Percentiles rank a stretch among this genome's conserved stretches.
Evolutionary conservation across 106 monocot genomes (phyloP).

Genomic region (Posidonia australis): DNA sequence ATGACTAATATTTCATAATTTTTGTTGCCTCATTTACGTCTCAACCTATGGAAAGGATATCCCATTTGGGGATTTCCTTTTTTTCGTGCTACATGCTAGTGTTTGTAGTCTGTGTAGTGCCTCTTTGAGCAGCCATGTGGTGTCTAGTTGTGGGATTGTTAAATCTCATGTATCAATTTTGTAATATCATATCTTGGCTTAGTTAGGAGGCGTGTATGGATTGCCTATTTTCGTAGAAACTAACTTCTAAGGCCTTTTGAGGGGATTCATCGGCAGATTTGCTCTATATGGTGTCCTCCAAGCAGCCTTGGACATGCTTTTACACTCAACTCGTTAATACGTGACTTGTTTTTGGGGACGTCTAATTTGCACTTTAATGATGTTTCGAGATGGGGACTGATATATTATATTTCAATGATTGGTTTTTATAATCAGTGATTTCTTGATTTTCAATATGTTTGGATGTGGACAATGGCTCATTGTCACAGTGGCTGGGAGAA

Average conservation of each 20-base stretch:
- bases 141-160: neutral
- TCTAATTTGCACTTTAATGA: too few species aligned
- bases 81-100: neutral
- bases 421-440: neutral
- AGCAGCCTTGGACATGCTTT: neutral
- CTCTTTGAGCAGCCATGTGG: slow-evolving; percentile 13
- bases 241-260: neutral
- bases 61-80: too few species aligned
- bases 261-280: neutral
- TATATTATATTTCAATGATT: neutral
- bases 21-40: too few species aligned
- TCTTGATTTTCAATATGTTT: neutral
- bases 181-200: slow-evolving; percentile 7
- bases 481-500: too few species aligned
- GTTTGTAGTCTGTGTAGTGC: neutral
- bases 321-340: neutral
- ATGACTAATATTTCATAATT: too few species aligned
- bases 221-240: neutral
- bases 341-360: neutral
- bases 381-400: neutral
- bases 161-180: neutral
- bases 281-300: neutral
- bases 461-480: too few species aligned
- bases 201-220: slow-evolving; percentile 7
- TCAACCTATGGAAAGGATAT: too few species aligned